Evolutionary conservation across 768 basidiomycete genomes (phyloP).

Genomic region (Leccinum boreale): DNA sequence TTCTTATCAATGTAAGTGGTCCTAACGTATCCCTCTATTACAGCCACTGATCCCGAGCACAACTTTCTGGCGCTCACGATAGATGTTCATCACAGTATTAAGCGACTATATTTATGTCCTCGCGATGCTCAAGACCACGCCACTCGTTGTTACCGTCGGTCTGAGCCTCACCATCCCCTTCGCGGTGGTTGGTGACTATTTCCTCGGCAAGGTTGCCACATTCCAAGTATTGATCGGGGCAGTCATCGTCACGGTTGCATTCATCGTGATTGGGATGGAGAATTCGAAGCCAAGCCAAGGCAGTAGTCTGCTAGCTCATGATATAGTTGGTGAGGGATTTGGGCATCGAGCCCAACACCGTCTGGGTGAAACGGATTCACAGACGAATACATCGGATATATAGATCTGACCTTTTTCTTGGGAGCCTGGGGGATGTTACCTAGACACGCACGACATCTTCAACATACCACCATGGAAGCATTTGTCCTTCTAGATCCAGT

Average conservation of each 20-base stretch:
- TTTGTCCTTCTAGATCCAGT: neutral
- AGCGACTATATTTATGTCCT: slow-evolving; percentile 86
- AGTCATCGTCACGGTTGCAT: slow-evolving; percentile 68
- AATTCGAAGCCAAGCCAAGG: slow-evolving; percentile 42
- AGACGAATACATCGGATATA: neutral
- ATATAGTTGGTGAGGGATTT: slow-evolving; percentile 1
- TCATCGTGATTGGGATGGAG: slow-evolving; percentile 68
- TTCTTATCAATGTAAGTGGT: slow-evolving; percentile 53
- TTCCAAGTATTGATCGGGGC: slow-evolving; percentile 71
- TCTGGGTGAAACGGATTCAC: slow-evolving; percentile 10
- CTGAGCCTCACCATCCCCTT: slow-evolving; percentile 92
- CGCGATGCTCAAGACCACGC: slow-evolving; percentile 96
- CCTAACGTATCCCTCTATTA: neutral
- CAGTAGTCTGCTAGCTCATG: slow-evolving; percentile 1
- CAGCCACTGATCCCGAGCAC: neutral
- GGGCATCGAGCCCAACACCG: slow-evolving; percentile 1
- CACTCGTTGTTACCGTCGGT: slow-evolving; percentile 89
- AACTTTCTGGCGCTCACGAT: neutral
- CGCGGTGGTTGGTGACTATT: slow-evolving; percentile 78
- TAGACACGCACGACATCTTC: neutral
- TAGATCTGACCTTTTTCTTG: neutral
- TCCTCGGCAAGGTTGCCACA: slow-evolving; percentile 56
- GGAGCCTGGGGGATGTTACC: neutral
- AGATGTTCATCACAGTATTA: slow-evolving; percentile 82
- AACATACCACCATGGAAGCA: neutral